Evolutionary conservation across 306 rosid species (phyloP), one percentile per base, ranked within the genome.

Genomic region (Vigna angularis): DNA sequence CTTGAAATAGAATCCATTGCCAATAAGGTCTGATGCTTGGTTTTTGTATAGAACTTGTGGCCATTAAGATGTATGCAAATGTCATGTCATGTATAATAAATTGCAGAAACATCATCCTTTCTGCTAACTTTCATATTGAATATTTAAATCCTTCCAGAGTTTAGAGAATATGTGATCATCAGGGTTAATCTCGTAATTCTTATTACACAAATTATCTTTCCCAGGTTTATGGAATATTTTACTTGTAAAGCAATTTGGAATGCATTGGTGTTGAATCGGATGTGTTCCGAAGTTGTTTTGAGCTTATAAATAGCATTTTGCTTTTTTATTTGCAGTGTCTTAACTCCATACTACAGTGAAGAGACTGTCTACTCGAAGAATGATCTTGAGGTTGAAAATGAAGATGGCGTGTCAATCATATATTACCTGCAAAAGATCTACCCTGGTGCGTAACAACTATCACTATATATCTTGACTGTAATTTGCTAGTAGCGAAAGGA

Each of bases 261-360:
- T 49, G 64, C 63, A 49, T 62, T 22, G 15, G 13, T 62, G n/a
- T 63, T 49, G 28, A 64, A 76, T 65, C 40, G 56, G 49, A 42
- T 44, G 16, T 65, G 34, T 79, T 75, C 67, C 17, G 68, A 73
- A 79, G 66, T 28, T 48, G n/a, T 79, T 26, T 12, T 15, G 75
- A 12, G 72, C 45, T 66, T 72, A 64, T 52, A 68, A 26, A 36
- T 32, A 68, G 32, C 48, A 77, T 58, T 75, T 83, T 72, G 58
- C 76, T 70, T 76, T 13, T 26, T 71, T 55, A 45, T 80, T 78
- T 78, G 76, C 88, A 95, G 99, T 76, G 96, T 95, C 83, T 69
- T 95, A 85, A 95, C 99, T 71, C 99, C 99, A 57, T 95, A 95
- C 93, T 95, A 95, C 49, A 91, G 97, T 80, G 99, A 95, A 83